Conservation (phyloP, 345 rosid genomes). For the Salix brachista region DNA sequence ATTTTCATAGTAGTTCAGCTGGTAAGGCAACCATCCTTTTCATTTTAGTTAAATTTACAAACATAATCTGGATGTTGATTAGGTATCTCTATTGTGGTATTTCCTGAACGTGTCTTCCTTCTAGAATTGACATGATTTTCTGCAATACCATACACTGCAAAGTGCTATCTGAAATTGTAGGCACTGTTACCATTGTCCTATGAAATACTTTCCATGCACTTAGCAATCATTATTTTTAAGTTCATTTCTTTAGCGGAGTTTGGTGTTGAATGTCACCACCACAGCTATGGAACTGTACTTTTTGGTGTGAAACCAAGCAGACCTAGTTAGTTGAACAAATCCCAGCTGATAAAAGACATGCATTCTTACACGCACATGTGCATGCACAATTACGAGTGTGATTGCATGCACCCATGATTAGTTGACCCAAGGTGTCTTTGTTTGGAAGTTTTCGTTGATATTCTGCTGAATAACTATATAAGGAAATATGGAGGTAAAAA, state of each 20-base stretch:
- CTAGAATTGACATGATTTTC: neutral
- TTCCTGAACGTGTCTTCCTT: neutral
- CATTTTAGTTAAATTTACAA: neutral
- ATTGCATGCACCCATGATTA: neutral
- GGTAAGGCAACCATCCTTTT: constrained; percentile 42
- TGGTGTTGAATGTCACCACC: neutral
- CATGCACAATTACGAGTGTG: neutral
- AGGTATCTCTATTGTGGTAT: neutral
- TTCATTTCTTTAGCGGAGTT: neutral
- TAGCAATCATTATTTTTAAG: neutral
- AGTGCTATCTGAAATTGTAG: neutral
- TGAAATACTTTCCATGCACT: neutral
- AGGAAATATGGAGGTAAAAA: neutral
- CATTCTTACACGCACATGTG: neutral
- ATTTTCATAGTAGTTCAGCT: constrained; percentile 91
- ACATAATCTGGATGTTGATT: neutral
- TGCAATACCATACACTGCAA: neutral
- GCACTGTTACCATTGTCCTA: neutral
- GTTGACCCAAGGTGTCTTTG: neutral
- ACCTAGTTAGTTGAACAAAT: neutral
- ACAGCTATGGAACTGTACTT: neutral
- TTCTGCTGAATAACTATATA: neutral
- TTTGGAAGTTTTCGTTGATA: neutral
- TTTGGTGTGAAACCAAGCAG: neutral
- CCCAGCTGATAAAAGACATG: neutral